Evolutionary conservation across 192 early-diverging fungal species (phyloP), one percentile per base, ranked within the genome.

Genomic region (Coemansia sp.): DNA sequence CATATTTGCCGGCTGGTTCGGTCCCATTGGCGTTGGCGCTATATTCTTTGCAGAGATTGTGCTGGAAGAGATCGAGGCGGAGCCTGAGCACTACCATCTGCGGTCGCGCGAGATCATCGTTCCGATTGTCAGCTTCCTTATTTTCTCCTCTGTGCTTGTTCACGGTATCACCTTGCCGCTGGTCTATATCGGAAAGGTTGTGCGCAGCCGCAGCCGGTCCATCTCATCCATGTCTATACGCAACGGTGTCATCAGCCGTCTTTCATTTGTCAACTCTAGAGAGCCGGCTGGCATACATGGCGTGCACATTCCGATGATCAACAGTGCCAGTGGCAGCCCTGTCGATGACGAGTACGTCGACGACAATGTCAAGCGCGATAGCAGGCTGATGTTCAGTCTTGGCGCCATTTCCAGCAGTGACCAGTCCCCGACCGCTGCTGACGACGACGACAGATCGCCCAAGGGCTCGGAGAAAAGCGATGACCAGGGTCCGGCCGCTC

Each of bases 1-100:
- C 1, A 74, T 89, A 1, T 94, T 94, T 72, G 88, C 87, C 14
- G 93, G 94, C 18, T 97, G 92, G 92, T 97, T 97, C 71, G 95
- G 94, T 1, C 94, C 94, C 10, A 93, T 97, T 59, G 92, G 91
- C 29, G 89, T 88, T 34, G 81, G 86, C 57, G 87, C 87, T 16
- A 61, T 89, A 12, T 91, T 82, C 62, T 91, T 88, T 73, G 75
- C 83, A 40, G 68, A 84, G 38, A 72, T 72, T 55, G 75, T 80
- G 25, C 55, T 82, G 14, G 71, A 80, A 64, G 83, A 84, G 42
- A 72, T 72, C 59, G 72, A 84, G 36, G n/a, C 54, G 2, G 75
- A 73, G 28, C 73, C 73, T 16, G 68, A 75, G 29, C 48, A 75
- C 67, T 81, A 66, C 36, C 67, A 81, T 45, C 3, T 72, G 3